Evolutionary conservation across 345 rosid genomes (phyloP), one percentile per base, ranked within the genome.

Genomic region (Euphorbia tirucalli): DNA sequence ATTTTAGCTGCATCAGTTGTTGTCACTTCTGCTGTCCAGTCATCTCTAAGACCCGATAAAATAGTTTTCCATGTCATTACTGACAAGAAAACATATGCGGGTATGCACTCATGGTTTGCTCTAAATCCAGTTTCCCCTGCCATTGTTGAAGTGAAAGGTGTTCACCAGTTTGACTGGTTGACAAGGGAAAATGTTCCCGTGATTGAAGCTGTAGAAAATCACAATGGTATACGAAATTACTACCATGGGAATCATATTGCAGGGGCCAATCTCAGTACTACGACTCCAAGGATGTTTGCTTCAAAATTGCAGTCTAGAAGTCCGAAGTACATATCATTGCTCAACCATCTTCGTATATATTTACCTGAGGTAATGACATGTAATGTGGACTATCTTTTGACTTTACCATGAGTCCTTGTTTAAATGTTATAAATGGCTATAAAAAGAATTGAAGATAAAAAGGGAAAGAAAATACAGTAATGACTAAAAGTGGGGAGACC

Each of bases 61-160:
- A 89, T 96, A 72, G 99, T 96, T 66, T 96, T 96, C 77, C 99
- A 96, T 72, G 77, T 96, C 79, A 91, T 96, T 73, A 96, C 99
- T 25, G 99, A 96, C 84, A 96, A 96, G 93, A 96, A 93, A 84
- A 96, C 99, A 11, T 96, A 87, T 58, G 96, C 99, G 14, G 99
- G 92, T 32, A 96, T 96, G 98, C 99, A 93, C 75, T 93, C 99
- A 68, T 96, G 99, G 99, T 96, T 96, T 83, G 97, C 99, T 5
- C 84, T 96, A 59, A 93, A 96, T 71, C 86, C 99, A 19, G 81
- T 83, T 30, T 82, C 90, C 76, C 98, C 97, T 43, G 97, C 99
- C 37, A 90, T 91, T 56, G 84, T 93, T 63, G 99, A 96, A 81
- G 96, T 93, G 60, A 96, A 87, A 86, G 97, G 99, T 39, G 82